These are phyloP conservation scores for Pseudodiploospora longispora DNA, from an alignment of 2,329 filamentous ascomycete species.

Conservation along the genomic window DNA sequence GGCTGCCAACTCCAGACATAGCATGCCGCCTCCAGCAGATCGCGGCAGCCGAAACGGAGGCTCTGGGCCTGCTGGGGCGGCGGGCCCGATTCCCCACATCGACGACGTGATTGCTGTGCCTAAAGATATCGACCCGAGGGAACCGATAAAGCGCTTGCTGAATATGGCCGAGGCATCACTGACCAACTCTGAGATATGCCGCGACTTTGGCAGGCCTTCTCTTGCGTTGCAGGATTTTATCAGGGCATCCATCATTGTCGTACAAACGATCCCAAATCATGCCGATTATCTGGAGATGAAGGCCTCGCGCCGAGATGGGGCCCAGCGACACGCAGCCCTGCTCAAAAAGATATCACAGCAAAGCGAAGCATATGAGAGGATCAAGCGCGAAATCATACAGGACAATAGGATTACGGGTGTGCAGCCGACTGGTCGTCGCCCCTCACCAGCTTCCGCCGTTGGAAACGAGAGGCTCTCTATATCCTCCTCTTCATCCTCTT, in stretches of 20 bases:
- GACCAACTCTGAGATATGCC: constrained; percentile 51
- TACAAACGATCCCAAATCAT: constrained; percentile 69
- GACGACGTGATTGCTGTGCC: constrained; percentile 42
- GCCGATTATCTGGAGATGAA: constrained; percentile 62
- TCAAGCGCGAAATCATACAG: constrained; percentile 53
- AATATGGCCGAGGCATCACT: constrained; percentile 44
- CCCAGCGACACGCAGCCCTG: constrained; percentile 40
- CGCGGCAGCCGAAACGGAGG: constrained; percentile 20
- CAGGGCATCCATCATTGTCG: constrained; percentile 68
- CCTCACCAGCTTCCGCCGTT: constrained; percentile 12
- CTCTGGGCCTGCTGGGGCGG: constrained; percentile 14
- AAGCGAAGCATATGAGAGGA: constrained; percentile 43
- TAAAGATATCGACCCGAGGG: constrained; percentile 38
- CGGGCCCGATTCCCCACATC: constrained; percentile 40
- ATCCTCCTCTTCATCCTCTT: constrained; percentile 8
- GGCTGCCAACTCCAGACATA: constrained; percentile 23
- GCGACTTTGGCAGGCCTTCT: constrained; percentile 60
- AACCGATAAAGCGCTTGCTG: constrained; percentile 46
- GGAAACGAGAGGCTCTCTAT: constrained; percentile 6
- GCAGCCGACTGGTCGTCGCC: constrained; percentile 26
- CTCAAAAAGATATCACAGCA: constrained; percentile 41
- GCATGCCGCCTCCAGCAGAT: constrained; percentile 19
- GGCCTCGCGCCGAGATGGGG: constrained; percentile 40
- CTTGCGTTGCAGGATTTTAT: constrained; percentile 78
- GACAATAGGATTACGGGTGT: constrained; percentile 58